Percentiles rank a stretch among this genome's conserved stretches.
Conservation (phyloP, 805 yeast genomes). For the Ogataea minuta region DNA sequence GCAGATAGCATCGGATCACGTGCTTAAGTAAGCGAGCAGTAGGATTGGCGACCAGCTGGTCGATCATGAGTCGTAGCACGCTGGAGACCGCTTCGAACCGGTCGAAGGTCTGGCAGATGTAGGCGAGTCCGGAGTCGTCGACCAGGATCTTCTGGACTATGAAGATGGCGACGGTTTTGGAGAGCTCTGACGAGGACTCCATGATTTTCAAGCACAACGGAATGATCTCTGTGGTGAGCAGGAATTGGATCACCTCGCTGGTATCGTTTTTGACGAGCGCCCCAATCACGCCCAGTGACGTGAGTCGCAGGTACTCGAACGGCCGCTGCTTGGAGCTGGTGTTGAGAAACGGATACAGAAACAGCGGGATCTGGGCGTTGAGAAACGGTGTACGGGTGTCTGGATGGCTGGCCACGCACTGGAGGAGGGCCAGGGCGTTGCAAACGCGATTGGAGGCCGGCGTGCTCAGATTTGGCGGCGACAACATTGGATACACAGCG, state of each 20-base stretch:
- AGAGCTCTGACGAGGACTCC: constrained; percentile 91
- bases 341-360: constrained; percentile 88
- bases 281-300: constrained; percentile 95
- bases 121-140: constrained; percentile 87
- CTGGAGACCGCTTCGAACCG: constrained; percentile 91
- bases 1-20: constrained; percentile 88
- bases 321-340: constrained; percentile 90
- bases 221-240: constrained; percentile 93
- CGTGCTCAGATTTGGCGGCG: constrained; percentile 83
- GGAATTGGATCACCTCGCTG: constrained; percentile 87
- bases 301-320: constrained; percentile 88
- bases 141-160: constrained; percentile 89
- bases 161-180: constrained; percentile 95
- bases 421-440: constrained; percentile 89
- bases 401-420: constrained; percentile 94
- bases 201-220: constrained; percentile 92
- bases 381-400: constrained; percentile 84
- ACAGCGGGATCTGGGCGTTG: constrained; percentile 88
- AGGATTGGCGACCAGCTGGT: constrained; percentile 71
- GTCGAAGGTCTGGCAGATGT: constrained; percentile 93
- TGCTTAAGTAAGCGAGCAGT: constrained; percentile 88
- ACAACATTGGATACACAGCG: constrained; percentile 82
- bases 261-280: constrained; percentile 95
- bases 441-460: constrained; percentile 91
- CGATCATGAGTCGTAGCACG: constrained; percentile 82